phyloP scores from a whole-genome alignment of 78 protist species.

The Planoprotostelium fungivorum region DNA sequence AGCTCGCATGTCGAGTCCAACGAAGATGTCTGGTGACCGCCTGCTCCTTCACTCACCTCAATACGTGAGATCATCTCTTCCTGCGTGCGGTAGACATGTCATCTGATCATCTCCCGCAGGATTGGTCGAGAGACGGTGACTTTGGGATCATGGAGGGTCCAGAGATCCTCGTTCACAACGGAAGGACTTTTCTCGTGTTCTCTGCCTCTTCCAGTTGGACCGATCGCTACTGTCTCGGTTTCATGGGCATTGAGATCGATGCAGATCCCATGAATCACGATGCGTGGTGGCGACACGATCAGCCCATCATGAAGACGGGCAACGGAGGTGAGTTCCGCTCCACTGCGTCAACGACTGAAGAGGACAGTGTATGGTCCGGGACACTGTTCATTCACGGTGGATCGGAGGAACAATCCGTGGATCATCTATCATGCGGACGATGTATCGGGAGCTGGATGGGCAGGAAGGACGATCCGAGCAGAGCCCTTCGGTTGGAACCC shows the following conservation, averaged over 20 bases:
- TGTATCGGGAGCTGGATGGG: background rate
- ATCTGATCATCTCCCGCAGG: too few relatives aligned
- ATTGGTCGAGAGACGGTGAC: background rate
- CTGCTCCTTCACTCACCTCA: background rate
- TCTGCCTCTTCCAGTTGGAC: background rate
- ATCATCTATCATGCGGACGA: background rate
- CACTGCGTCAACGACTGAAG: background rate
- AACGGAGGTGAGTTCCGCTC: background rate
- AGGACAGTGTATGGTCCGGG: background rate
- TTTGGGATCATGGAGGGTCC: background rate
- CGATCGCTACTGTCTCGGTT: background rate
- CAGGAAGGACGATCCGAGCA: background rate
- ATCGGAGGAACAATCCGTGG: background rate
- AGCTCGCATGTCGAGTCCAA: background rate
- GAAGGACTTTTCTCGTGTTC: background rate
- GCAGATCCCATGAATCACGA: background rate
- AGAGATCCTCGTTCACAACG: background rate
- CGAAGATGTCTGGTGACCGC: background rate
- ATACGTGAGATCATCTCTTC: too few relatives aligned
- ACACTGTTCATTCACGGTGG: background rate
- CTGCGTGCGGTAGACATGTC: too few relatives aligned
- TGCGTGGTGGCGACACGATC: background rate
- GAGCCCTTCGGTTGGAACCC: background rate
- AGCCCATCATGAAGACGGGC: background rate
- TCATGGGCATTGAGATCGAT: background rate